Base-by-base conservation (phyloP, 176 grass and related monocot genomes). In the Lolium multiflorum region DNA sequence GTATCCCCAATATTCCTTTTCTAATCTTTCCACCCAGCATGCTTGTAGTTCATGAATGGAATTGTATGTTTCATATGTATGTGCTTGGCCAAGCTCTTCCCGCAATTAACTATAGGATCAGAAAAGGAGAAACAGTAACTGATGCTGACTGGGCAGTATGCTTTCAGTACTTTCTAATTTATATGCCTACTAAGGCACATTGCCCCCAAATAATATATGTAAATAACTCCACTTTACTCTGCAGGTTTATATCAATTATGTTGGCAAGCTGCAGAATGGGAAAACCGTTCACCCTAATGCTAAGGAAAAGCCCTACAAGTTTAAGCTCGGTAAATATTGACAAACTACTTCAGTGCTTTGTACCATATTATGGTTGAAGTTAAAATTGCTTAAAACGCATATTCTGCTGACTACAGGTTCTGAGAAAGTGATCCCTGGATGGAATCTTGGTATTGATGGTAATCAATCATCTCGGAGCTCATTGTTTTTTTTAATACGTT, bases 221-320 rank as follows among this genome's bases (percentile, higher is more conserved):
- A n/a, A 87, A 63, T 7, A 65, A 46, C 4, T 21, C 51, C 71
- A 49, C 18, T 59, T 75, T 66, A 61, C 64, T 79, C 22, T 86
- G 61, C 86, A 98, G 97, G 90, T 98, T 84, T 98, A 74, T 82
- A 94, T 98, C 39, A 94, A 80, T 72, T 98, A 96, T 87, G 86
- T 92, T 69, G 97, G 94, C 80, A 96, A 82, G 82, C 80, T 98
- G 44, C 69, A 96, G 63, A 88, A 88, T 83, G 94, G 97, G 28
- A 90, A 84, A 71, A 82, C 86, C 78, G 91, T 98, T 28, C 84
- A 98, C 26, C 91, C 89, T 50, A 98, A 94, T 91, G 71, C 43
- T 52, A 78, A 41, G 41, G 68, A 88, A 90, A 94, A 84, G 54
- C 94, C 94, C 15, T 92, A 78, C 87, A 91, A 96, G 54, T 98